Conservation (phyloP, 2,329 filamentous ascomycete genomes). For the Elsinoe necatrix region DNA sequence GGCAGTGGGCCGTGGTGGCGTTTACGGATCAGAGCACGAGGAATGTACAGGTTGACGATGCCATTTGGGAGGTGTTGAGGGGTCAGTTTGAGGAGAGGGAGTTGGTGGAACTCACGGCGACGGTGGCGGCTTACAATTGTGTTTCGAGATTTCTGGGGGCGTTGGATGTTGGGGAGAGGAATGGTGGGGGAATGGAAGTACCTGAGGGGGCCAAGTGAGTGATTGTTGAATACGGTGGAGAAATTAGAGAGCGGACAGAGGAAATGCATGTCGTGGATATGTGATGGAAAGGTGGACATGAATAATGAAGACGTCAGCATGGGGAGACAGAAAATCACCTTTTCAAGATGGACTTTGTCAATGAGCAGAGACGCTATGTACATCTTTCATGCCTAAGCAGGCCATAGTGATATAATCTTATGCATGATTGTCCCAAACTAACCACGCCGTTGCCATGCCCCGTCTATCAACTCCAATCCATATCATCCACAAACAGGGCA, state of each 20-base stretch:
- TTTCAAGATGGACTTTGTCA: neutral
- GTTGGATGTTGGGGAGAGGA: conserved; percentile 33
- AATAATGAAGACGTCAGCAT: neutral
- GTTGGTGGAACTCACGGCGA: conserved; percentile 31
- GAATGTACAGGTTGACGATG: conserved; percentile 26
- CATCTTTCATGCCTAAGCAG: neutral
- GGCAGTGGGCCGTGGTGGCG: conserved; percentile 28
- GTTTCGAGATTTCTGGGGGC: conserved; percentile 31
- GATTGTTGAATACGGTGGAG: neutral
- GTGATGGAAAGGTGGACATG: too few relatives aligned
- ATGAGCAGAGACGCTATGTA: conserved; percentile 2
- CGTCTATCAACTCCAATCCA: neutral
- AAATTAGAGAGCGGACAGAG: neutral
- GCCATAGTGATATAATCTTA: neutral
- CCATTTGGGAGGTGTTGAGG: conserved; percentile 26
- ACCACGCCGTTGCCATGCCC: neutral
- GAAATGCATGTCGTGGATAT: too few relatives aligned
- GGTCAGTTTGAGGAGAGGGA: conserved; percentile 24
- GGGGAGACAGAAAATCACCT: neutral
- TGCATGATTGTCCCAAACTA: neutral
- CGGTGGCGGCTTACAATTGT: conserved; percentile 32
- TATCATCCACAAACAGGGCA: neutral
- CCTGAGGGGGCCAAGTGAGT: conserved; percentile 19
- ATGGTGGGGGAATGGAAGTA: conserved; percentile 29
- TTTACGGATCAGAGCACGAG: conserved; percentile 30